Conservation (phyloP, 306 rosid genomes). For the Calophaca sinica region DNA sequence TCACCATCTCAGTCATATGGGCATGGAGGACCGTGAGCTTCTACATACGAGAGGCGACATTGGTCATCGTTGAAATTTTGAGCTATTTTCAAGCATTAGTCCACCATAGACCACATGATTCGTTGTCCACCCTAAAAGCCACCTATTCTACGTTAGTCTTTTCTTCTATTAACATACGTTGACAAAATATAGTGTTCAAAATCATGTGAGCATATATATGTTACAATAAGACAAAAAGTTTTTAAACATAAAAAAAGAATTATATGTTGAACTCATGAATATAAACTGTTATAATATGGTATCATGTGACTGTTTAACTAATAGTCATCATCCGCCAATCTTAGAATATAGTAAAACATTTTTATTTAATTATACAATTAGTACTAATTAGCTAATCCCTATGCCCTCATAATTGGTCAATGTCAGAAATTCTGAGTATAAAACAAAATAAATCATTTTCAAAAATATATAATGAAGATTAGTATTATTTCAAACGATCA, state of each 20-base stretch:
- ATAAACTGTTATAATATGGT: not conserved
- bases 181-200: not conserved
- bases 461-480: constrained; percentile 24
- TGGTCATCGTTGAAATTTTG: too few relatives aligned
- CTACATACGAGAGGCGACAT: too few relatives aligned
- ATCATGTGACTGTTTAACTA: constrained; percentile 39
- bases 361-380: constrained; percentile 6
- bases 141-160: constrained; percentile 6
- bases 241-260: not conserved
- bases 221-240: not conserved
- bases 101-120: too few relatives aligned
- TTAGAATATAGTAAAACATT: not conserved
- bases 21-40: too few relatives aligned
- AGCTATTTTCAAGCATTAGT: too few relatives aligned
- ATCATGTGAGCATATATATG: not conserved
- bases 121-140: too few relatives aligned
- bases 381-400: constrained; percentile 28
- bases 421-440: constrained; percentile 7
- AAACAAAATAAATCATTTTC: constrained; percentile 14
- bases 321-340: constrained; percentile 32
- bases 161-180: not conserved
- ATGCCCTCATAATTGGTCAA: constrained; percentile 44
- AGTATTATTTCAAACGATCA: not conserved
- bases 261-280: not conserved
- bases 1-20: too few relatives aligned